A percentile compares a stretch with the other conserved stretches of the same genome.
Conservation (phyloP, 108 stramenopile genomes). For the Skeletonema costatum region DNA sequence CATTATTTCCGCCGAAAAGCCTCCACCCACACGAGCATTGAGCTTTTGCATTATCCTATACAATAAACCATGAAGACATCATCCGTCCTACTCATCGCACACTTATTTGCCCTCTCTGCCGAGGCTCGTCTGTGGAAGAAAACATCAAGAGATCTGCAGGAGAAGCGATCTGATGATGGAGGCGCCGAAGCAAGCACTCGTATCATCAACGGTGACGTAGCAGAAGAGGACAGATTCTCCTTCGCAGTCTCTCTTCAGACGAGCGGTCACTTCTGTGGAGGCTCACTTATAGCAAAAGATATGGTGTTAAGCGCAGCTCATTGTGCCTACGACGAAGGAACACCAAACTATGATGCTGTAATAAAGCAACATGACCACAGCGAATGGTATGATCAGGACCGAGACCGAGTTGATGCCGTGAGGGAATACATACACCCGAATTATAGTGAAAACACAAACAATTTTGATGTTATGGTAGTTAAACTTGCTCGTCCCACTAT, state of each 20-base stretch:
- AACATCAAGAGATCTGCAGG: neutral
- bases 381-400: neutral
- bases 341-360: neutral
- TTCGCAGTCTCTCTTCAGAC: constrained; percentile 38
- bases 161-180: neutral
- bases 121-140: neutral
- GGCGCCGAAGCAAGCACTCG: neutral
- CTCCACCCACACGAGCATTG: neutral
- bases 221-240: constrained; percentile 17
- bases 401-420: neutral
- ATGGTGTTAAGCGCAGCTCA: constrained; percentile 54
- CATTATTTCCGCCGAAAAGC: neutral
- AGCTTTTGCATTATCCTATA: neutral
- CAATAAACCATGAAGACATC: neutral
- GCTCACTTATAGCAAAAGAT: constrained; percentile 48
- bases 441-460: neutral
- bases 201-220: constrained; percentile 30
- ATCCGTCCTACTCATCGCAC: neutral
- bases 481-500: neutral
- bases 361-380: neutral
- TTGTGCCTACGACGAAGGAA: constrained; percentile 1
- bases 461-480: neutral
- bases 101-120: neutral
- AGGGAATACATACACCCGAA: neutral
- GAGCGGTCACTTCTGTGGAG: constrained; percentile 42